Base-by-base conservation (phyloP, 2,329 filamentous ascomycete species). In the Fusarium nelsonii region DNA sequence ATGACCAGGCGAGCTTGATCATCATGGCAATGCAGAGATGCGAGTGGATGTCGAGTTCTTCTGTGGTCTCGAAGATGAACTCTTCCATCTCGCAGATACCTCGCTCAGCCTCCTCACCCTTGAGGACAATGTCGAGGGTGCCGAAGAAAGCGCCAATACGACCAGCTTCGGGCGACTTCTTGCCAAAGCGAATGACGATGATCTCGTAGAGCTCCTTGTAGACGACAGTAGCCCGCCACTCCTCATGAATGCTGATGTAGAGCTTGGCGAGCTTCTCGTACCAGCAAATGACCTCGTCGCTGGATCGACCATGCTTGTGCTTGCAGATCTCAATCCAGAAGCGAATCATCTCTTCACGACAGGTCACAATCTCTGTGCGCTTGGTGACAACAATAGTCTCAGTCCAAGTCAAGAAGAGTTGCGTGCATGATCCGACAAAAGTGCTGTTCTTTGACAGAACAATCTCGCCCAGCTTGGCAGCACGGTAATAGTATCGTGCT, bases 311-410 rank as follows among this genome's bases (percentile, higher is more conserved):
- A 18, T 79, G 74, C 58, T 76, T 79, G 63, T 71, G 69, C 58
- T 76, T 78, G 70, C 74, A 78, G 6, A 81, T 74, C 32, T 79
- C 74, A 7, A 81, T 81, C 72, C 80, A 79, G 63, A 78, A 70
- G 1, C 73, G 73, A 32, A 81, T 78, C 72, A 81, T 79, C 69
- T 80, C 74, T 63, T 81, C 80, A 6, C 79, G 77, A 16, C 74
- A 78, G 0, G 70, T 77, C 28, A 78, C 74, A 12, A 80, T 77
- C 33, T 79, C 75, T 0, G 78, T 81, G 20, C 79, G 70, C 66
- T 75, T 65, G 1, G 76, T 78, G 49, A 80, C 76, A 6, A 69
- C 73, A 18, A 80, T 78, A 2, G 65, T 72, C 43, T 79, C 78
- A 0, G 79, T 81, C 49, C 73, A 77, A 3, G 70, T 60, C 11